Conservation (phyloP, 129 eudicot species). For the Saussurea involucrata region DNA sequence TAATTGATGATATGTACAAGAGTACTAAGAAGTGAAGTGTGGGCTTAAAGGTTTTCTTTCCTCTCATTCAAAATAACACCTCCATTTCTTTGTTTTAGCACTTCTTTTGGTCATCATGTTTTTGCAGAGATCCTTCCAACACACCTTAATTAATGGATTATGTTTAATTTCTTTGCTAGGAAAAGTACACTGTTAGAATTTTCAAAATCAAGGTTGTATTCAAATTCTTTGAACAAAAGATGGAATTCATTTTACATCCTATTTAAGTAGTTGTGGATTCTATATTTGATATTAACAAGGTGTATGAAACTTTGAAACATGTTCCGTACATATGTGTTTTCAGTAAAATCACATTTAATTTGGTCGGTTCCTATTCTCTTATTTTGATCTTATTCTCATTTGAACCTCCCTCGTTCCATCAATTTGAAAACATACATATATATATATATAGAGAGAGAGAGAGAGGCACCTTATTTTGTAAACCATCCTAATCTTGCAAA, state of each 20-base stretch:
- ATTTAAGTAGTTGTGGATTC: not conserved
- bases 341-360: too few relatives aligned
- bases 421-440: too few relatives aligned
- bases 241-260: not conserved
- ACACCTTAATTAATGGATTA: not conserved
- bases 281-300: not conserved
- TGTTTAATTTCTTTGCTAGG: not conserved
- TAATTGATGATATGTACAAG: slow-evolving; percentile 47
- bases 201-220: not conserved
- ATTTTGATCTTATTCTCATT: not conserved
- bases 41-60: not conserved
- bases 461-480: too few relatives aligned
- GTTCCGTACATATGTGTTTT: too few relatives aligned
- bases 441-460: too few relatives aligned
- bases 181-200: not conserved
- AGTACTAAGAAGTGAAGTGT: slow-evolving; percentile 19
- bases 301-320: not conserved
- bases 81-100: not conserved
- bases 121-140: not conserved
- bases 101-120: not conserved
- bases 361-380: not conserved
- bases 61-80: slow-evolving; percentile 1
- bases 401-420: too few relatives aligned
- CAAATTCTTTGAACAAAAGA: not conserved
- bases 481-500: too few relatives aligned